Conservation (phyloP, 306 rosid genomes). For the Casuarina cunninghamiana region DNA sequence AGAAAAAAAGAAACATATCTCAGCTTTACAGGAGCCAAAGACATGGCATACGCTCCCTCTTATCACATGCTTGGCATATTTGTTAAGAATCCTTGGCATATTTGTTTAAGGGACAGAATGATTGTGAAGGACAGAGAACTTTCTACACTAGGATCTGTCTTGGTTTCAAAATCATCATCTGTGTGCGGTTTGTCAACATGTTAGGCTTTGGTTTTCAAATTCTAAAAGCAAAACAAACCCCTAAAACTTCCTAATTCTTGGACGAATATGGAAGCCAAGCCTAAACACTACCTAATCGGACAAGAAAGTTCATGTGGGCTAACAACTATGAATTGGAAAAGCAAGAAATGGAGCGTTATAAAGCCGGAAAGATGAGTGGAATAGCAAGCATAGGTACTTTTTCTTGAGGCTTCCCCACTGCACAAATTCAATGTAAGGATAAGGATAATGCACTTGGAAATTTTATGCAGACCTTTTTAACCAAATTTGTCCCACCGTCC, state of each 20-base stretch:
- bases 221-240: no score
- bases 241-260: no score
- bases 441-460: neutral
- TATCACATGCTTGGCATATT: neutral
- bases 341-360: neutral
- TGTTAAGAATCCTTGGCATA: neutral
- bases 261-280: no score
- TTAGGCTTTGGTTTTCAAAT: no score
- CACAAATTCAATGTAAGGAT: neutral
- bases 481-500: neutral
- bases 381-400: neutral
- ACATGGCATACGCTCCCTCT: constrained; percentile 15
- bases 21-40: constrained; percentile 26
- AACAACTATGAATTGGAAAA: no score
- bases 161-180: neutral
- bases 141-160: neutral
- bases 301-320: no score
- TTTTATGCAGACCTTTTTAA: neutral
- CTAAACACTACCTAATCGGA: no score
- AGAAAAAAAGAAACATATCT: neutral
- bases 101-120: neutral
- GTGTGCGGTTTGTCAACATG: no score
- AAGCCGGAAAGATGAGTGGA: neutral
- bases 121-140: no score
- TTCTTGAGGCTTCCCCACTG: neutral